Base-by-base conservation (phyloP, 192 early-diverging fungal genomes). In the Anaeromyces robustus region DNA sequence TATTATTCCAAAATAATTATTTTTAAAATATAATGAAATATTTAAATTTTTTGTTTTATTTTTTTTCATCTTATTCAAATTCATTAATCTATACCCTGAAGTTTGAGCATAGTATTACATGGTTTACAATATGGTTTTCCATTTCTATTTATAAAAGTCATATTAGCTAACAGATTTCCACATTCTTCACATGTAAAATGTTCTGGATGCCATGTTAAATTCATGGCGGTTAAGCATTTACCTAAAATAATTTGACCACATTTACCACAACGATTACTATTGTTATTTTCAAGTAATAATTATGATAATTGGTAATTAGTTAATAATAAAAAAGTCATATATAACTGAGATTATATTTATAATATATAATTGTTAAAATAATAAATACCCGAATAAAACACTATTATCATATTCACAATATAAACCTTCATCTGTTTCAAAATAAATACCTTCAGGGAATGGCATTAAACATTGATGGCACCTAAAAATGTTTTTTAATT, bases 201-300 rank as follows among this genome's bases (percentile, higher is more conserved):
- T 19, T 87, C 85, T 12, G 86, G 77, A 82, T 90, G 89, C 87
- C 88, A 90, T 77, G 86, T 87, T 77, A 81, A 79, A 6, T 87
- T 86, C 29, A 88, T 79, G 28, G 88, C 89, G 18, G 82, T 84
- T 7, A 89, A 84, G 79, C 83, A 86, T 77, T 86, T 85, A 17
- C 87, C 89, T 6, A 78, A 41, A 14, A 88, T 88, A 77, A 87
- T 77, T 80, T 86, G 83, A 30, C 83, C 84, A 80, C 87, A 88
- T 30, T 81, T 81, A 43, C 81, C 83, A 80, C 87, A 88, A 7
- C 87, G 81, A 14, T 84, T 79, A 12, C 87, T 87, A 39, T 30
- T 22, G 30, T n/a, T n/a, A n/a, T n/a, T n/a, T n/a, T n/a, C n/a
- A n/a, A n/a, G n/a, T n/a, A n/a, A n/a, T n/a, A n/a, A n/a, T n/a